Evolutionary conservation across 768 basidiomycete species (phyloP), one percentile per base, ranked within the genome.

Genomic region (Amyloporia xantha): DNA sequence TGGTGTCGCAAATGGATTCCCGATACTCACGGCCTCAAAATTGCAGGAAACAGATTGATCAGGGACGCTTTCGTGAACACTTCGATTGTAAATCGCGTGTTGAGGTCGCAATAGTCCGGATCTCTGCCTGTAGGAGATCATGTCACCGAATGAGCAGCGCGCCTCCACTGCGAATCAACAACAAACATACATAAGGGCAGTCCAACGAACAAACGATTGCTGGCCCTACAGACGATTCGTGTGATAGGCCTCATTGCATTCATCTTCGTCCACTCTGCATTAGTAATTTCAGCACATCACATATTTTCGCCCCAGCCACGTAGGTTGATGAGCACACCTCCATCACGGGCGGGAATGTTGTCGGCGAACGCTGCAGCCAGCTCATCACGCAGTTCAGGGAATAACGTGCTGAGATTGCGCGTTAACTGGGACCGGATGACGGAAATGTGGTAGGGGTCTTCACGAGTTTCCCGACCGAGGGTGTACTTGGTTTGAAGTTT

Each of bases 301-400:
- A n/a, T n/a, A n/a, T n/a, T n/a, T n/a, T n/a, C n/a, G n/a, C n/a
- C n/a, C n/a, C n/a, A n/a, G n/a, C n/a, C n/a, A n/a, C n/a, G n/a
- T n/a, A n/a, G n/a, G n/a, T n/a, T n/a, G n/a, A n/a, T n/a, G n/a
- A n/a, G n/a, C n/a, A n/a, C n/a, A n/a, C n/a, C 38, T 56, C 59
- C 62, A 30, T 45, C 33, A 10, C 38, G 38, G 17, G 38, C 17
- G 46, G 49, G 17, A 13, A 19, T 6, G 25, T 64, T 54, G 1
- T 73, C 73, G 2, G 59, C 54, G 44, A 78, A 72, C 1, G 77
- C 65, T 0, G 59, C 46, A 1, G 55, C 36, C 20, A 78, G 60
- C 50, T 82, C 81, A 19, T 75, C 69, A 7, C 63, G 65, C 11
- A 81, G 56, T n/a, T 69, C 66, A 1, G 68, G 63, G 48, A 71